A percentile compares a stretch with the other conserved stretches of the same genome.
phyloP scores from a whole-genome alignment of 1,284 basidiomycete genomes.

The Coriolopsis trogii region DNA sequence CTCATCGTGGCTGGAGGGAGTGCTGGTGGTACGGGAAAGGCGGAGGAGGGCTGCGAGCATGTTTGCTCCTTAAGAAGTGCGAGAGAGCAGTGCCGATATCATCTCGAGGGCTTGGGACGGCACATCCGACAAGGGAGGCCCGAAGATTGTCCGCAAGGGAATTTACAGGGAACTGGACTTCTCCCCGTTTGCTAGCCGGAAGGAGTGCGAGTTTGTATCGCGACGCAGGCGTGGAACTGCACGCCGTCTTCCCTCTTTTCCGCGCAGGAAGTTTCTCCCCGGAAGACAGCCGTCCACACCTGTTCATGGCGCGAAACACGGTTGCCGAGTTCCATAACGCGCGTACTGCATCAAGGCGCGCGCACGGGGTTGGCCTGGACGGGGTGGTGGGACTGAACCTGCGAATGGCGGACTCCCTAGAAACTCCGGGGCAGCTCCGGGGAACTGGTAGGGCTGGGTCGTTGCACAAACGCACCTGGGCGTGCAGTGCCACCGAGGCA shows the following conservation, averaged over 20 bases:
- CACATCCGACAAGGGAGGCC: constrained; percentile 33
- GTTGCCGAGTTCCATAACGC: too few relatives aligned
- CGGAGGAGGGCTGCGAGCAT: constrained; percentile 22
- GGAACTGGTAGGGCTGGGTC: neutral
- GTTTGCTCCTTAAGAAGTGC: constrained; percentile 31
- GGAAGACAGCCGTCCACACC: too few relatives aligned
- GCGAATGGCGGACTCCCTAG: constrained; percentile 19
- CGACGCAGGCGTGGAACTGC: constrained; percentile 22
- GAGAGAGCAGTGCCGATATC: constrained; percentile 33
- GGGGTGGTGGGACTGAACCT: constrained; percentile 12
- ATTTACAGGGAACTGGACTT: constrained; percentile 14
- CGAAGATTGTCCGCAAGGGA: constrained; percentile 35
- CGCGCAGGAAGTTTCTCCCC: constrained; percentile 14
- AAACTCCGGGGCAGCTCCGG: constrained; percentile 25
- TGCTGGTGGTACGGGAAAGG: constrained; percentile 27
- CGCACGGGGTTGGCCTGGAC: too few relatives aligned
- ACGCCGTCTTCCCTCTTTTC: constrained; percentile 8
- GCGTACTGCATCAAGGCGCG: too few relatives aligned
- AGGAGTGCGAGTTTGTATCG: constrained; percentile 10
- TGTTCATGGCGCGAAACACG: too few relatives aligned
- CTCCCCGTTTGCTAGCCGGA: constrained; percentile 9
- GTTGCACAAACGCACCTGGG: neutral
- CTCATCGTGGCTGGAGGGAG: constrained; percentile 26
- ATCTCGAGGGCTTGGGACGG: constrained; percentile 34
- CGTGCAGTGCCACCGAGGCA: neutral